These are phyloP conservation scores for Xylaria venustula DNA, from an alignment of 495 filamentous ascomycete species.

Conservation along the genomic window DNA sequence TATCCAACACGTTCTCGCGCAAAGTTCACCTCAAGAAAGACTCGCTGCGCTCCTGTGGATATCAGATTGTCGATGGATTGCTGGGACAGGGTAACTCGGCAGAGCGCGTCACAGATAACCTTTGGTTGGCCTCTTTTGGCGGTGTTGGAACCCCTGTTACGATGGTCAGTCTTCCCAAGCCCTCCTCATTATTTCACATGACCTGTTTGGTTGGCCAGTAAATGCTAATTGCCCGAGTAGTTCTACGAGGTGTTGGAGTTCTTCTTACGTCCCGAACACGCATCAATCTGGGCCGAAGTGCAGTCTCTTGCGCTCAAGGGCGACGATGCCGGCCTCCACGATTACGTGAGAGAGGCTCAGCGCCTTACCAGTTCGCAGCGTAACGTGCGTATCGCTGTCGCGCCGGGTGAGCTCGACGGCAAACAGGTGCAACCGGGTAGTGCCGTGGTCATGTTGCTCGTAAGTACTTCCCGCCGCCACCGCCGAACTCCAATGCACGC, in stretches of 20 bases:
- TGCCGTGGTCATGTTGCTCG: constrained; percentile 29
- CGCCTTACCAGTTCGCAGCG: constrained; percentile 30
- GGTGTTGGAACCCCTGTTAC: constrained; percentile 41
- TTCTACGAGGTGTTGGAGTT: constrained; percentile 45
- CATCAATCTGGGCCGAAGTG: constrained; percentile 48
- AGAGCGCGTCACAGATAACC: constrained; percentile 31
- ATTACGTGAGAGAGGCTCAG: constrained; percentile 31
- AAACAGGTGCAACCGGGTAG: constrained; percentile 26
- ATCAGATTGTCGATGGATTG: constrained; percentile 28
- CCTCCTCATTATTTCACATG: no score
- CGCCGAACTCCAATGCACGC: no score
- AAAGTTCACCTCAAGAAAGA: constrained; percentile 20
- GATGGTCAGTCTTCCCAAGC: constrained; percentile 15
- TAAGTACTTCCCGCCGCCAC: constrained; percentile 25
- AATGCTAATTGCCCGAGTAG: constrained; percentile 25
- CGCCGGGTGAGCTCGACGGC: constrained; percentile 24
- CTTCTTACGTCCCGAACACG: constrained; percentile 43
- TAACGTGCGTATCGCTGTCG: constrained; percentile 26
- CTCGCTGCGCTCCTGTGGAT: constrained; percentile 27
- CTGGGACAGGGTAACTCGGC: constrained; percentile 20
- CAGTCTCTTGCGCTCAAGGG: constrained; percentile 39
- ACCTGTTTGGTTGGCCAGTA: background rate
- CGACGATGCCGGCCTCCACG: constrained; percentile 30
- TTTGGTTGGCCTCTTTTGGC: constrained; percentile 35
- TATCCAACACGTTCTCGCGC: constrained; percentile 9